These are phyloP conservation scores for Hypoxylon cercidicola DNA, from an alignment of 495 filamentous ascomycete species.

Conservation along the genomic window DNA sequence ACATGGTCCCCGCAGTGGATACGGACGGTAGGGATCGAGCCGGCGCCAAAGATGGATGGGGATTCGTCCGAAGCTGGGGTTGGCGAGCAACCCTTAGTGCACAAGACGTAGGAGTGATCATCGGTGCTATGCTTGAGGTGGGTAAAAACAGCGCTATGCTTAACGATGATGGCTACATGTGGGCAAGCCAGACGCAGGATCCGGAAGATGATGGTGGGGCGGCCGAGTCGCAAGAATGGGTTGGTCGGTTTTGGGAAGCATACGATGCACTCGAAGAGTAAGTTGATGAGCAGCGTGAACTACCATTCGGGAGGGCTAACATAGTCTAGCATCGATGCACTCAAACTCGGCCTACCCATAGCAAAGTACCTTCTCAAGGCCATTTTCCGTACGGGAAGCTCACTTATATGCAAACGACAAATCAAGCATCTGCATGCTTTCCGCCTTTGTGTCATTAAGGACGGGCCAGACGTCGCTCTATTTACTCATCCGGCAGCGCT, in stretches of 20 bases:
- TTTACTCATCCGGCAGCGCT: constrained; percentile 93
- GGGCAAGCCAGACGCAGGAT: constrained; percentile 53
- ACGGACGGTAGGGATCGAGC: constrained; percentile 66
- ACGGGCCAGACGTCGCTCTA: constrained; percentile 86
- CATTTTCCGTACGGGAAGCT: constrained; percentile 92
- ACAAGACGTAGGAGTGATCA: constrained; percentile 87
- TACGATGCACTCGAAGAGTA: constrained; percentile 88
- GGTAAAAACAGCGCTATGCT: constrained; percentile 63
- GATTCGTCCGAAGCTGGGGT: constrained; percentile 96
- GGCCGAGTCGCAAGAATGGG: constrained; percentile 71
- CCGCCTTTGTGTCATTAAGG: constrained; percentile 94
- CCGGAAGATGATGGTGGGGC: constrained; percentile 55
- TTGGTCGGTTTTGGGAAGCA: constrained; percentile 87
- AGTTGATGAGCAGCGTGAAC: constrained; percentile 42
- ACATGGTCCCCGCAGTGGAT: constrained; percentile 78
- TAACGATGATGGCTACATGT: constrained; percentile 44
- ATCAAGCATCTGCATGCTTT: constrained; percentile 92
- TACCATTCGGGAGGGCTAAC: constrained; percentile 48
- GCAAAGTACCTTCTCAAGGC: constrained; percentile 91
- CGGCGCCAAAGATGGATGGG: constrained; percentile 85
- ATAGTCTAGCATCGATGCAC: constrained; percentile 74
- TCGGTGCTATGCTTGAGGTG: constrained; percentile 92
- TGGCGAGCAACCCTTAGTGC: constrained; percentile 95
- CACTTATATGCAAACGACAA: constrained; percentile 90
- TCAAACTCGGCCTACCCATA: constrained; percentile 78